A percentile compares a stretch with the other conserved stretches of the same genome.
Conservation (phyloP, 2,329 filamentous ascomycete genomes). For the Botrytis byssoidea region DNA sequence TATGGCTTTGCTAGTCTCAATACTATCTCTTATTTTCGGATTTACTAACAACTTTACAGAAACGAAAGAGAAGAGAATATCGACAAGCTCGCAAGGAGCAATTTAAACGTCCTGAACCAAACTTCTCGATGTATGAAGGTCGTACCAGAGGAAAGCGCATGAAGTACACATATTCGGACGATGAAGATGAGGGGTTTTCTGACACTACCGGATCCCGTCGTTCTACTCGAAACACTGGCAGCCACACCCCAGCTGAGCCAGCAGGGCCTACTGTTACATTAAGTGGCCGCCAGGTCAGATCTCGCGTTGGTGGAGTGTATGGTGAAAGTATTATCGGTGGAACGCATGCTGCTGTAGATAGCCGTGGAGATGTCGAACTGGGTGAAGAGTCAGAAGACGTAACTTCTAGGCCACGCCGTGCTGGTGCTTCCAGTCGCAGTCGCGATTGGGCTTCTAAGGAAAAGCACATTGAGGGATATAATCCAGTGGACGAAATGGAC, state of each 20-base stretch:
- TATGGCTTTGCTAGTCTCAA: slow-evolving; percentile 40
- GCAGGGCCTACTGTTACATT: slow-evolving; percentile 68
- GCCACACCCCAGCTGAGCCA: slow-evolving; percentile 69
- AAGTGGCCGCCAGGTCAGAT: slow-evolving; percentile 81
- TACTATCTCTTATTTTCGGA: slow-evolving; percentile 25
- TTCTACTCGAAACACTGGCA: slow-evolving; percentile 71
- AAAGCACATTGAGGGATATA: slow-evolving; percentile 52
- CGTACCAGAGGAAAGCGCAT: slow-evolving; percentile 93
- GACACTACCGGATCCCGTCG: slow-evolving; percentile 64
- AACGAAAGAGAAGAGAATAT: slow-evolving; percentile 91
- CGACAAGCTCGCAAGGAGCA: slow-evolving; percentile 70
- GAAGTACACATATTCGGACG: slow-evolving; percentile 94
- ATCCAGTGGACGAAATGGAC: slow-evolving; percentile 59
- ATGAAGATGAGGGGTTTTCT: slow-evolving; percentile 69
- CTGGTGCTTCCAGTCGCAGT: slow-evolving; percentile 29
- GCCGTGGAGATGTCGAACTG: slow-evolving; percentile 42
- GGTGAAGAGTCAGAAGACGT: slow-evolving; percentile 46
- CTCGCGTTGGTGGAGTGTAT: slow-evolving; percentile 54
- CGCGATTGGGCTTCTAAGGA: slow-evolving; percentile 43
- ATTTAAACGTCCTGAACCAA: slow-evolving; percentile 82
- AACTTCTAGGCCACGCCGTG: slow-evolving; percentile 44
- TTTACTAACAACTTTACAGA: slow-evolving; percentile 50
- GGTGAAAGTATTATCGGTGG: slow-evolving; percentile 56
- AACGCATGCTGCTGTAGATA: slow-evolving; percentile 29
- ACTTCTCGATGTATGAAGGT: slow-evolving; percentile 92